Percentiles rank a stretch among this genome's conserved stretches.
Conservation (phyloP, 805 yeast genomes). For the Barnettozyma sp. region DNA sequence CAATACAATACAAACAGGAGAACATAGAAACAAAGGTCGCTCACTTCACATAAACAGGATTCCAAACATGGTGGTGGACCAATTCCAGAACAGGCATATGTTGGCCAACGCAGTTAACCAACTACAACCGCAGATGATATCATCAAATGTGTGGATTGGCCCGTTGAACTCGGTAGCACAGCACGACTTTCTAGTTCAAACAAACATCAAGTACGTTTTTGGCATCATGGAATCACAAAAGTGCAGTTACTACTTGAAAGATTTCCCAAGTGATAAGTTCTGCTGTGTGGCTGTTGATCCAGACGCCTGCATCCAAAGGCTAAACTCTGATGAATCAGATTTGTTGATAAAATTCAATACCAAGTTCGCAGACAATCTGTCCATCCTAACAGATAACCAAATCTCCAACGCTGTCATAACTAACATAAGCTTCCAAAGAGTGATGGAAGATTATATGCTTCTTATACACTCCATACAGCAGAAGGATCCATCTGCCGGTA, state of each 20-base stretch:
- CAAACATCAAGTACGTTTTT: conserved; percentile 34
- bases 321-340: conserved; percentile 24
- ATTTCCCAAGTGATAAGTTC: conserved; percentile 21
- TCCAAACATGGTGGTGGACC: conserved; percentile 14
- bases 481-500: conserved; percentile 23
- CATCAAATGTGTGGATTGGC: conserved; percentile 39
- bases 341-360: conserved; percentile 22
- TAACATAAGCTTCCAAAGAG: conserved; percentile 22
- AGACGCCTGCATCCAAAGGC: conserved; percentile 26
- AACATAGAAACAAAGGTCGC: too few relatives aligned
- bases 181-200: conserved; percentile 28
- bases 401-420: conserved; percentile 21
- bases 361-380: conserved; percentile 21
- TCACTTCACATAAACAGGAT: too few relatives aligned
- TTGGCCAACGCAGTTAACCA: conserved; percentile 24
- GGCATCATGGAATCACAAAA: conserved; percentile 30
- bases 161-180: conserved; percentile 38
- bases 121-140: conserved; percentile 35
- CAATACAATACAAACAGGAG: too few relatives aligned
- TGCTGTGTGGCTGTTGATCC: conserved; percentile 31
- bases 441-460: conserved; percentile 18
- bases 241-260: conserved; percentile 26
- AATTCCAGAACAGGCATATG: conserved; percentile 22
- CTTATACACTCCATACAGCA: conserved; percentile 17
- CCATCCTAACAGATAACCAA: conserved; percentile 18